Conservation (phyloP, 1,284 basidiomycete species). For the Limonomyces culmigenus region DNA sequence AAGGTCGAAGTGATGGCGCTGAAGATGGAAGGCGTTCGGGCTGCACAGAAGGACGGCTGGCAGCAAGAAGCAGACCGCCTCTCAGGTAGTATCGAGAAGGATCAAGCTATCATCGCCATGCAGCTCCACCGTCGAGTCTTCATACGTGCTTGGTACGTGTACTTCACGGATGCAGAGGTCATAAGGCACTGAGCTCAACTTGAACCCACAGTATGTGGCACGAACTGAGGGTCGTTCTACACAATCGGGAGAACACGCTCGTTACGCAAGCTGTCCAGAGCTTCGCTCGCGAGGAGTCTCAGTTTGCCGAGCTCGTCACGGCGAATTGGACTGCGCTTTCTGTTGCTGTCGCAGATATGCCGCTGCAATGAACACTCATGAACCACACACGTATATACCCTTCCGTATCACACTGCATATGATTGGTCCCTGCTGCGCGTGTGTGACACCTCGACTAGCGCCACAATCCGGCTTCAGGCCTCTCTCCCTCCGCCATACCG, state of each 20-base stretch:
- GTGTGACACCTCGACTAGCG: neutral
- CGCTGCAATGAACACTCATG: slow-evolving; percentile 46
- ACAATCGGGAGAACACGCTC: slow-evolving; percentile 74
- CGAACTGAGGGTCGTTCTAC: slow-evolving; percentile 73
- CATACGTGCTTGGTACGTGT: slow-evolving; percentile 60
- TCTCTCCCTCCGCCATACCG: too few species aligned
- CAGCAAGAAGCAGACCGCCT: slow-evolving; percentile 68
- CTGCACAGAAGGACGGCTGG: slow-evolving; percentile 62
- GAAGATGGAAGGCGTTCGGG: slow-evolving; percentile 60
- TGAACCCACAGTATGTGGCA: slow-evolving; percentile 66
- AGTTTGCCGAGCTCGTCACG: slow-evolving; percentile 41
- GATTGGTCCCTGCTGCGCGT: neutral
- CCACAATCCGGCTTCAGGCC: neutral
- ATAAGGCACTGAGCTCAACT: neutral
- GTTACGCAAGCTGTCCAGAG: slow-evolving; percentile 56
- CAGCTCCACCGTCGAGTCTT: slow-evolving; percentile 65
- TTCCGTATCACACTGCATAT: neutral
- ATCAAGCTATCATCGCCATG: slow-evolving; percentile 55
- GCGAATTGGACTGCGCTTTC: slow-evolving; percentile 59
- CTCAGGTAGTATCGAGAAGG: slow-evolving; percentile 50
- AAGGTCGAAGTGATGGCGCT: slow-evolving; percentile 59
- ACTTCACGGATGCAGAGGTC: slow-evolving; percentile 3
- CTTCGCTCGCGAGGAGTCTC: slow-evolving; percentile 57
- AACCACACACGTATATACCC: neutral
- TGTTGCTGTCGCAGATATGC: slow-evolving; percentile 65